These are phyloP conservation scores for Neurospora sp. DNA, from an alignment of 495 filamentous ascomycete genomes.

Conservation along the genomic window DNA sequence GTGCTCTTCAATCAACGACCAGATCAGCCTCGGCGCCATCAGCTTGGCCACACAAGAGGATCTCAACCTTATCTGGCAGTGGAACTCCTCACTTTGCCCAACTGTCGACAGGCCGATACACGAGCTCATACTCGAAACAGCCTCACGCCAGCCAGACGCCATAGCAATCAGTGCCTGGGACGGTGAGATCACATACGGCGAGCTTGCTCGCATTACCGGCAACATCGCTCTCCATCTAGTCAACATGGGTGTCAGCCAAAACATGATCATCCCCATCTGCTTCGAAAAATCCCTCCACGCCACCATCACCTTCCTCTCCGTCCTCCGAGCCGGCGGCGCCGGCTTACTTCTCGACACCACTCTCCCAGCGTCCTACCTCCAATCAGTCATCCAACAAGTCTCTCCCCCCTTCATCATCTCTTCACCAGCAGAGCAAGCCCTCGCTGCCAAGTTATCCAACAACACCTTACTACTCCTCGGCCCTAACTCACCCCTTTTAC, in stretches of 20 bases:
- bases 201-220: slow-evolving; percentile 31
- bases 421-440: slow-evolving; percentile 30
- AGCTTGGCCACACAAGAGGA: slow-evolving; percentile 18
- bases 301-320: slow-evolving; percentile 36
- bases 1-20: neutral
- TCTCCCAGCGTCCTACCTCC: slow-evolving; percentile 40
- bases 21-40: slow-evolving; percentile 11
- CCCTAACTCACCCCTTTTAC: neutral
- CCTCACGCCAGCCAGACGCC: slow-evolving; percentile 26
- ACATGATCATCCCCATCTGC: slow-evolving; percentile 45
- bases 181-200: slow-evolving; percentile 44
- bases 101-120: slow-evolving; percentile 27
- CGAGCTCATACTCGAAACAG: slow-evolving; percentile 28
- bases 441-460: slow-evolving; percentile 6
- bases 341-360: slow-evolving; percentile 49
- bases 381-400: slow-evolving; percentile 18
- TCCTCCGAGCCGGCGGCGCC: slow-evolving; percentile 44
- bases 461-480: slow-evolving; percentile 4
- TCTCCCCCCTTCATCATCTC: slow-evolving; percentile 34
- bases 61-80: slow-evolving; percentile 23
- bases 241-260: slow-evolving; percentile 29
- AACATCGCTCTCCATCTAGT: slow-evolving; percentile 34
- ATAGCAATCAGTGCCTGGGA: slow-evolving; percentile 43
- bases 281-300: slow-evolving; percentile 44
- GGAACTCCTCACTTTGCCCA: slow-evolving; percentile 23